Evolutionary conservation across 2,329 filamentous ascomycete genomes (phyloP), one percentile per base, ranked within the genome.

Genomic region (Arthrobotrys conoides): DNA sequence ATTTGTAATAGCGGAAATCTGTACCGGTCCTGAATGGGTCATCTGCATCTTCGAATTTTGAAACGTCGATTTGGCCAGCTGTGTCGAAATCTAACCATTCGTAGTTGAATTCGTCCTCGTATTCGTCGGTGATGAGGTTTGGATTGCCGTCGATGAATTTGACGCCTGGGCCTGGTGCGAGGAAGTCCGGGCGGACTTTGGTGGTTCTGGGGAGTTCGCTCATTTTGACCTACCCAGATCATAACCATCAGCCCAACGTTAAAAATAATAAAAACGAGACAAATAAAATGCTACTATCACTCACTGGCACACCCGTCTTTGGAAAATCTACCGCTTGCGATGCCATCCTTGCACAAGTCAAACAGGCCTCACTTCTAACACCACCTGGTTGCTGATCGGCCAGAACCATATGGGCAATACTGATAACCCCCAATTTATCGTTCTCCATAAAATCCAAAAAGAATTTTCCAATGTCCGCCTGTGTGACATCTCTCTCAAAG

Each of bases 381-480:
- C 91, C 91, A 0, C 81, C 27, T 0, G 81, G 44, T 24, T 84
- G 83, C 71, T 89, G 86, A 82, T 93, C 92, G 0, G 91, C 89
- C 16, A 92, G 82, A 0, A 91, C 87, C 80, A 90, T 87, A 81
- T 93, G 91, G 1, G 87, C 84, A 0, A 84, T 89, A 0, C 91
- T 90, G 80, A 93, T 92, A 53, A 90, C 83, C 0, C 90, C 91
- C 0, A 93, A 84, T 18, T 90, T 87, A 81, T 93, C 90, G 0
- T 88, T 89, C 77, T 88, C 86, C 90, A 93, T 92, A 78, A 93
- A 93, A 16, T 90, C 86, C n/a, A 96, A 87, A 80, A 97, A 96
- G 84, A 95, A 96, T 10, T 91, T 86, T 0, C 90, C 90, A 85
- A 97, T 96, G 81, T 96, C 93, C 0, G 88, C 83, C 1, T 84